phyloP scores from a whole-genome alignment of 352 stramenopile species.

The Phytophthora europaea region DNA sequence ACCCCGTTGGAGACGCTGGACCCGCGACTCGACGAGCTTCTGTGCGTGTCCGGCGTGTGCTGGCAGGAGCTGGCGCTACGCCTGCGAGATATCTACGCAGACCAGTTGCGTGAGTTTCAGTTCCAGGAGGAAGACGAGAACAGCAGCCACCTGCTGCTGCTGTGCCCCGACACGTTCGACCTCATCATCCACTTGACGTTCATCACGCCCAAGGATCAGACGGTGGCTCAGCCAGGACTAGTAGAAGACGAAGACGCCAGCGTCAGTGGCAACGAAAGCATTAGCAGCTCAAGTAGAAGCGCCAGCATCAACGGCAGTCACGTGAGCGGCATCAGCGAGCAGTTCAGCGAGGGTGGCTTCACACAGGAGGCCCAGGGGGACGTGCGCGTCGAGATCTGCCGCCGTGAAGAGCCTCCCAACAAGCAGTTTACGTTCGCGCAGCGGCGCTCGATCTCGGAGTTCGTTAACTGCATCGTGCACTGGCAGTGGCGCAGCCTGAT shows the following conservation, averaged over 20 bases:
- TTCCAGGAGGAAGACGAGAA: slow-evolving; percentile 79
- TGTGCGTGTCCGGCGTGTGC: slow-evolving; percentile 71
- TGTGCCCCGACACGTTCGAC: slow-evolving; percentile 86
- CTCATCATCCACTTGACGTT: slow-evolving; percentile 91
- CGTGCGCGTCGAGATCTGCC: slow-evolving; percentile 85
- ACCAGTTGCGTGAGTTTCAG: slow-evolving; percentile 88
- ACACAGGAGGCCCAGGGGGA: slow-evolving; percentile 32
- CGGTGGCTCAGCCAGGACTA: slow-evolving; percentile 1
- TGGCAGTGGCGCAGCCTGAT: slow-evolving; percentile 90
- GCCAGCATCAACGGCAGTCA: slow-evolving; percentile 32
- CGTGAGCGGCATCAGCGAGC: slow-evolving; percentile 23
- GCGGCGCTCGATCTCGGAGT: slow-evolving; percentile 84
- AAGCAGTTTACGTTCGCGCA: slow-evolving; percentile 85
- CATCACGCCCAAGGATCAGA: slow-evolving; percentile 47
- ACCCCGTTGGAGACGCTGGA: slow-evolving; percentile 85
- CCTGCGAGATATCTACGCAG: slow-evolving; percentile 81
- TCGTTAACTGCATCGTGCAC: slow-evolving; percentile 90
- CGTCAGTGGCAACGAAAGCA: slow-evolving; percentile 31
- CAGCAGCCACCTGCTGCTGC: slow-evolving; percentile 80
- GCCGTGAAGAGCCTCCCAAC: slow-evolving; percentile 82
- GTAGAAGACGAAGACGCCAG: slow-evolving; percentile 14
- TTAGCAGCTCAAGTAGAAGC: slow-evolving; percentile 27
- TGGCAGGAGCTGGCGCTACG: slow-evolving; percentile 85
- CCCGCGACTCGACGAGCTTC: slow-evolving; percentile 71
- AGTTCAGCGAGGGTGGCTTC: slow-evolving; percentile 44